These are phyloP conservation scores for Daldinia caldariorum DNA, from an alignment of 495 filamentous ascomycete genomes.

Conservation along the genomic window DNA sequence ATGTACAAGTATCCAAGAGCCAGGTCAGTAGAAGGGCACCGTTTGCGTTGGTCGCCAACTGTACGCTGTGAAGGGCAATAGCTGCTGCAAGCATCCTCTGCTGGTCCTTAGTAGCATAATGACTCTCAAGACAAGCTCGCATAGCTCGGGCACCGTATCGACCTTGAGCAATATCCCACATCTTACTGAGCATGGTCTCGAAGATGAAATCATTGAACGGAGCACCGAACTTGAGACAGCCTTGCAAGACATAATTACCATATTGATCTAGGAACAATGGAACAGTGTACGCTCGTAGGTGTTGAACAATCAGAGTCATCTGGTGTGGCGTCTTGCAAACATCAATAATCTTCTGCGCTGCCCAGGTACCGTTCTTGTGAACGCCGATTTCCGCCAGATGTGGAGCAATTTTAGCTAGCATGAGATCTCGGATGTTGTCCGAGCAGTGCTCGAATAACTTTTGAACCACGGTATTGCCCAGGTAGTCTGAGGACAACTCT, in stretches of 20 bases:
- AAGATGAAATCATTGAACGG: constrained; percentile 97
- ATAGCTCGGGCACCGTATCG: constrained; percentile 95
- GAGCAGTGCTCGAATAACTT: constrained; percentile 98
- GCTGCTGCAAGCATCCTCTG: constrained; percentile 94
- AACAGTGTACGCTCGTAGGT: constrained; percentile 83
- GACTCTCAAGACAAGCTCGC: constrained; percentile 96
- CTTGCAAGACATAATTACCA: constrained; percentile 97
- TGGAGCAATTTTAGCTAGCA: constrained; percentile 87
- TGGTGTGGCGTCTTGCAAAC: constrained; percentile 86
- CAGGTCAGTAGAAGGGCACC: constrained; percentile 93
- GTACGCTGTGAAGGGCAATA: constrained; percentile 94
- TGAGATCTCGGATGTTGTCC: constrained; percentile 86
- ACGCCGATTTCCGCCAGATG: constrained; percentile 96
- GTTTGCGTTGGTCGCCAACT: constrained; percentile 95
- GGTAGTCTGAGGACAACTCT: constrained; percentile 91
- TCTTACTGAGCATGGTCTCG: constrained; percentile 91
- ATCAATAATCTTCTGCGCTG: constrained; percentile 98
- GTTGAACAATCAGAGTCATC: constrained; percentile 84
- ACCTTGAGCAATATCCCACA: constrained; percentile 95
- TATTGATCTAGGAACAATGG: constrained; percentile 96
- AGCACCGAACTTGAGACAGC: constrained; percentile 87
- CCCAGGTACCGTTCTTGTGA: constrained; percentile 99
- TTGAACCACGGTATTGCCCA: constrained; percentile 99
- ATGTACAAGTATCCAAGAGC: constrained; percentile 98
- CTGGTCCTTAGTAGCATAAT: constrained; percentile 93